Evolutionary conservation across 2,329 filamentous ascomycete genomes (phyloP).

Genomic region (Apiospora kogelbergensis): DNA sequence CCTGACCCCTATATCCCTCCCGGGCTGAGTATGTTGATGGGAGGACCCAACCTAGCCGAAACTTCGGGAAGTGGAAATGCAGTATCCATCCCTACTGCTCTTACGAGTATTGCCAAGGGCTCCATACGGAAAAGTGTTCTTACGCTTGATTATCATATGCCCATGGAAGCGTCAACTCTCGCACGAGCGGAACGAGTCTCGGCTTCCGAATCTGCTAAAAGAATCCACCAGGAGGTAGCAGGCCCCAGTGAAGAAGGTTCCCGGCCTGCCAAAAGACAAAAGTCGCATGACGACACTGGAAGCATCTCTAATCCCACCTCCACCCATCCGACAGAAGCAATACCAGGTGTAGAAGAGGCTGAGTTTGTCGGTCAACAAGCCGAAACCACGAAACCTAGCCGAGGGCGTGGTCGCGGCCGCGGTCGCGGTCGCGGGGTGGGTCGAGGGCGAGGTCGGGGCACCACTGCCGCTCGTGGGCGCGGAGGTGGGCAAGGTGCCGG

Average conservation of each 20-base stretch:
- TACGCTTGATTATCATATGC: constrained; percentile 9
- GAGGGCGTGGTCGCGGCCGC: not conserved
- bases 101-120: not conserved
- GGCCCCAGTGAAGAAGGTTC: not conserved
- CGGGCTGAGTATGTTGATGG: not conserved
- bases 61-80: not conserved
- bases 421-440: not conserved
- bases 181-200: not conserved
- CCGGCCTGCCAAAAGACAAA: not conserved
- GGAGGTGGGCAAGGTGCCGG: not conserved
- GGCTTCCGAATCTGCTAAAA: not conserved
- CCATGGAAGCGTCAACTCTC: not conserved
- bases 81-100: not conserved
- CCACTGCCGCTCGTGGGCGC: not conserved
- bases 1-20: constrained; percentile 14
- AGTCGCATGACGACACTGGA: not conserved
- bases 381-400: not conserved
- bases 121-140: not conserved
- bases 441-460: not conserved
- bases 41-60: not conserved
- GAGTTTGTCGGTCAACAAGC: not conserved
- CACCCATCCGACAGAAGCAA: not conserved
- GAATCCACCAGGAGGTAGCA: not conserved
- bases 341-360: not conserved
- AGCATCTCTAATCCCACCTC: not conserved